Evolutionary conservation across 2,329 filamentous ascomycete genomes (phyloP).

Genomic region (Xylaria arbuscula): DNA sequence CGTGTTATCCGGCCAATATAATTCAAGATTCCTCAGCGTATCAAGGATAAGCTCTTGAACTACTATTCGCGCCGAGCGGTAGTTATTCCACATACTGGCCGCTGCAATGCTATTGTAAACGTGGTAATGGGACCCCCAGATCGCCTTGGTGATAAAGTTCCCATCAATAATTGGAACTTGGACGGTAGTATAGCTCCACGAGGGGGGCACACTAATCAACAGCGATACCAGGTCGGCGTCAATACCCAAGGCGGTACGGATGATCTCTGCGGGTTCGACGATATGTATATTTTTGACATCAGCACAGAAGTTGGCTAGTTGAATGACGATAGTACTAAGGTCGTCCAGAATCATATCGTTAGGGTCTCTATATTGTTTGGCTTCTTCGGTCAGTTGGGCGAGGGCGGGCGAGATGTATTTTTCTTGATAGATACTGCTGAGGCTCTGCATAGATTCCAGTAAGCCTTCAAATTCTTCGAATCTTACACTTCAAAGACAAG

Average conservation of each 20-base stretch:
- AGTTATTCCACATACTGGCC: constrained; percentile 18
- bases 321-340: constrained; percentile 5
- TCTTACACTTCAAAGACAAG: not conserved
- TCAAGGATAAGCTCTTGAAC: constrained; percentile 18
- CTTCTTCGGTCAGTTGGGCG: constrained; percentile 8
- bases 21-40: not conserved
- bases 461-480: not conserved
- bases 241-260: constrained; percentile 12
- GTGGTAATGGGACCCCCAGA: constrained; percentile 16
- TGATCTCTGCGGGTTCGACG: constrained; percentile 4
- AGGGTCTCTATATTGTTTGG: constrained; percentile 5
- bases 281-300: constrained; percentile 9
- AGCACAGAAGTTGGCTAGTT: not conserved
- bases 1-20: not conserved
- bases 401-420: not conserved
- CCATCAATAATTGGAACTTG: constrained; percentile 5
- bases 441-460: constrained; percentile 1
- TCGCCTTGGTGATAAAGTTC: not conserved
- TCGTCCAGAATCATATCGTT: constrained; percentile 8
- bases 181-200: constrained; percentile 6
- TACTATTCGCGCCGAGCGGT: constrained; percentile 13
- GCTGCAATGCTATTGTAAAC: constrained; percentile 8
- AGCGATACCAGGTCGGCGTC: constrained; percentile 13
- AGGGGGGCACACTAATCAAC: constrained; percentile 5
- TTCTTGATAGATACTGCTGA: constrained; percentile 15